A percentile compares a stretch with the other conserved stretches of the same genome.
phyloP scores from a whole-genome alignment of 352 stramenopile species.

The Pythium brachiatum region DNA sequence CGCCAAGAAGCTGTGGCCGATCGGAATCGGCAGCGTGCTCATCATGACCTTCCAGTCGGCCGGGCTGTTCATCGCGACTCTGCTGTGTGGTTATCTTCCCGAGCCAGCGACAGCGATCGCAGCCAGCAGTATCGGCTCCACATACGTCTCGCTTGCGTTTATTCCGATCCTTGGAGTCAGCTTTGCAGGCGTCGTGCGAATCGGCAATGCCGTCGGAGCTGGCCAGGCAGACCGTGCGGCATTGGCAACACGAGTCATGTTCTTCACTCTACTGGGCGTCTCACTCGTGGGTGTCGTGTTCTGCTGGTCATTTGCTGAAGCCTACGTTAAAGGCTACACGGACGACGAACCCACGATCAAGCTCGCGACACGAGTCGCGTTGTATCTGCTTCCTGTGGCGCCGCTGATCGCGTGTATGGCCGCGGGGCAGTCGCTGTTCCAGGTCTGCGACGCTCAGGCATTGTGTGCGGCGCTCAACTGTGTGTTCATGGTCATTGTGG shows the following conservation, averaged over 20 bases:
- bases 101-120: constrained; percentile 57
- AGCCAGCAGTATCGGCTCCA: constrained; percentile 58
- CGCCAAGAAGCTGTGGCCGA: constrained; percentile 38
- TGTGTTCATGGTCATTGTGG: constrained; percentile 48
- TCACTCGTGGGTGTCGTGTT: constrained; percentile 38
- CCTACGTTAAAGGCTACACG: constrained; percentile 50
- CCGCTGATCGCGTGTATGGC: constrained; percentile 46
- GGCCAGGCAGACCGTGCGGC: constrained; percentile 47
- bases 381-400: constrained; percentile 39
- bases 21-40: constrained; percentile 51
- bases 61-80: constrained; percentile 49
- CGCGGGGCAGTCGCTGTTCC: constrained; percentile 46
- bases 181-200: constrained; percentile 56
- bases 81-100: constrained; percentile 38
- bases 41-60: constrained; percentile 59
- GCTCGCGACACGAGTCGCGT: constrained; percentile 38
- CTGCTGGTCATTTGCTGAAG: constrained; percentile 32
- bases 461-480: constrained; percentile 61
- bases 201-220: constrained; percentile 61
- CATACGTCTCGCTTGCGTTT: constrained; percentile 43
- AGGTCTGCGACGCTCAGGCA: constrained; percentile 53
- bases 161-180: constrained; percentile 59
- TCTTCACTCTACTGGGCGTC: constrained; percentile 35
- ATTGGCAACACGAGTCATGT: constrained; percentile 43
- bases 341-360: constrained; percentile 31